Conservation (phyloP, 2,329 filamentous ascomycete genomes). For the Fusarium sublunatum region DNA sequence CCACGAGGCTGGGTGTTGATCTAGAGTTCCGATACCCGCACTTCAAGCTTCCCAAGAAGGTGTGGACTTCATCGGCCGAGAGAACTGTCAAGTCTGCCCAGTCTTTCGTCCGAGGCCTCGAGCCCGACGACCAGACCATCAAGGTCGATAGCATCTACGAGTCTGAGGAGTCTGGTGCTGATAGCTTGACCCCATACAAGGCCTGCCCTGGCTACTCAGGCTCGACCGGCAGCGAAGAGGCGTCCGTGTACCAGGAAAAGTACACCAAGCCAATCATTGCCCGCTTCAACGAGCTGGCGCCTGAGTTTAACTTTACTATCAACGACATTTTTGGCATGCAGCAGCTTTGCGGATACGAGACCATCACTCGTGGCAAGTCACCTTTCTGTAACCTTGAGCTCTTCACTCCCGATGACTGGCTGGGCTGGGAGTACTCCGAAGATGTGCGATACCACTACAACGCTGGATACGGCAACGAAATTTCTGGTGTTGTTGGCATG, state of each 20-base stretch:
- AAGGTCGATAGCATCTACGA: conserved; percentile 67
- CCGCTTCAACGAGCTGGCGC: conserved; percentile 64
- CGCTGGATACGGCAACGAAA: conserved; percentile 69
- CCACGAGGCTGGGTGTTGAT: conserved; percentile 67
- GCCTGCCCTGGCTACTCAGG: conserved; percentile 72
- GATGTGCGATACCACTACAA: conserved; percentile 75
- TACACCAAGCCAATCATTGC: conserved; percentile 72
- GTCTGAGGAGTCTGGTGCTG: conserved; percentile 66
- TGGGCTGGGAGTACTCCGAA: conserved; percentile 73
- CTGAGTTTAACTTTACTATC: conserved; percentile 71
- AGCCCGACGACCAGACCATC: conserved; percentile 64
- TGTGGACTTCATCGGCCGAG: conserved; percentile 73
- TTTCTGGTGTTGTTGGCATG: conserved; percentile 69
- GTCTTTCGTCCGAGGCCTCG: conserved; percentile 67
- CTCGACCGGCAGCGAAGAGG: conserved; percentile 67
- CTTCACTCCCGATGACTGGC: conserved; percentile 72
- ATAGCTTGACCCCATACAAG: conserved; percentile 72
- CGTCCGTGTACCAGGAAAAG: conserved; percentile 59
- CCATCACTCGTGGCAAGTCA: conserved; percentile 70
- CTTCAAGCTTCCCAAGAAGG: conserved; percentile 62
- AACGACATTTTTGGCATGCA: conserved; percentile 74
- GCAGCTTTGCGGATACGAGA: conserved; percentile 74
- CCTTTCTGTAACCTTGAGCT: conserved; percentile 70
- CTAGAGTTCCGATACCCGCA: conserved; percentile 68
- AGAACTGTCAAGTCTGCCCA: conserved; percentile 68